Percentiles rank a stretch among this genome's conserved stretches.
Conservation (phyloP, 208 protist species). For the Leishmania gerbilli region DNA sequence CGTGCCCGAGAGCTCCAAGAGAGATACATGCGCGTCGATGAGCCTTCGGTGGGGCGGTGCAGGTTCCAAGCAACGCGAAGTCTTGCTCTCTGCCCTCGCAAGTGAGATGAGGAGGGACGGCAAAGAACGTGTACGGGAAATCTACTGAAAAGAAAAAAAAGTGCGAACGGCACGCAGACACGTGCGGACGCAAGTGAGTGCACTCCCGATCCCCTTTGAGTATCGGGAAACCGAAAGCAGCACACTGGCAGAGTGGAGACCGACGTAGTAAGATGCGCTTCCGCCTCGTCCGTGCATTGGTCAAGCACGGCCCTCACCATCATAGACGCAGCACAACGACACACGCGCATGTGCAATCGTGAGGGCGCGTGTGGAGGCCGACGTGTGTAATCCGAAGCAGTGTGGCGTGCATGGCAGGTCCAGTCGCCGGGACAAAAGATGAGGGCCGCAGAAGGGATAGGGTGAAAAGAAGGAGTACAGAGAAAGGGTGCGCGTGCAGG, state of each 20-base stretch:
- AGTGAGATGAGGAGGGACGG: background rate
- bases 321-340: background rate
- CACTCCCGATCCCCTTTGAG: background rate
- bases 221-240: background rate
- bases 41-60: background rate
- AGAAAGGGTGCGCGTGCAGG: background rate
- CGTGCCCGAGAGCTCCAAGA: background rate
- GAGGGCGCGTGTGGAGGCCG: background rate
- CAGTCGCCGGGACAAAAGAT: background rate
- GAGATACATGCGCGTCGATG: background rate
- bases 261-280: background rate
- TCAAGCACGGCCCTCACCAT: background rate
- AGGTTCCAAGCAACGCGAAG: background rate
- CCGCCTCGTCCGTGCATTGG: background rate
- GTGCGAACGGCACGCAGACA: background rate
- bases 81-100: background rate
- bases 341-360: background rate
- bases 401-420: background rate
- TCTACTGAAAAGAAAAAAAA: background rate
- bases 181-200: background rate
- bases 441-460: background rate
- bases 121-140: background rate
- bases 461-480: background rate
- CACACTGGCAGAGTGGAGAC: background rate
- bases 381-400: background rate